A percentile compares a stretch with the other conserved stretches of the same genome.
phyloP scores from a whole-genome alignment of 768 basidiomycete species.

The Suillus subluteus region DNA sequence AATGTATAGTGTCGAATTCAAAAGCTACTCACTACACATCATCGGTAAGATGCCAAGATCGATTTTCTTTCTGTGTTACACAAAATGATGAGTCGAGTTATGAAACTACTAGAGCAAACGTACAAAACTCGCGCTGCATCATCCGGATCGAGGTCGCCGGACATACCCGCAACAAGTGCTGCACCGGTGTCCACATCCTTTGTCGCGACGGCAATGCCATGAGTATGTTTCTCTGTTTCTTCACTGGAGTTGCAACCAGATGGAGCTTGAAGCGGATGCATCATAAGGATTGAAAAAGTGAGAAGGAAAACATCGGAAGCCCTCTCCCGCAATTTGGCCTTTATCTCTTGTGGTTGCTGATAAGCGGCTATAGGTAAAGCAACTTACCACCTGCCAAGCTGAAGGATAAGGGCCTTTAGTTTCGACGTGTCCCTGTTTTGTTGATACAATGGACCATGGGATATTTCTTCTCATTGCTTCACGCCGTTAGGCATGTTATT shows the following conservation, averaged over 20 bases:
- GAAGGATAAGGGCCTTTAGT: too few species aligned
- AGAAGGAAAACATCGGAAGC: neutral
- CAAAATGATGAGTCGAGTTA: neutral
- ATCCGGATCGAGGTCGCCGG: constrained; percentile 48
- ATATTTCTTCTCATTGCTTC: neutral
- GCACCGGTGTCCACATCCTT: constrained; percentile 67
- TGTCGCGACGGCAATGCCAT: constrained; percentile 37
- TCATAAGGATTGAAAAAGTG: neutral
- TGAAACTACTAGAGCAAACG: constrained; percentile 10
- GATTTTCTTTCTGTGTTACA: constrained; percentile 53
- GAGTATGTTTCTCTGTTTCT: constrained; percentile 19
- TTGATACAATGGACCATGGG: neutral
- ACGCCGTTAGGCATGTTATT: too few species aligned
- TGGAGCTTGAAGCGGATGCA: neutral
- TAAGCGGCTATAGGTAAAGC: neutral
- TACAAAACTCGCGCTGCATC: constrained; percentile 59
- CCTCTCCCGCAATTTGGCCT: neutral
- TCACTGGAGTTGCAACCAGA: neutral
- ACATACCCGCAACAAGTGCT: constrained; percentile 51
- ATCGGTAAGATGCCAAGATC: constrained; percentile 69
- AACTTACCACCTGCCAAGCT: neutral
- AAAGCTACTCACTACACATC: constrained; percentile 63
- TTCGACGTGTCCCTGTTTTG: neutral
- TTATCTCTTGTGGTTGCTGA: neutral
- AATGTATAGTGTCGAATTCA: neutral